Evolutionary conservation across 148 eudicot species (phyloP).

Genomic region (Rhododendron simsii): DNA sequence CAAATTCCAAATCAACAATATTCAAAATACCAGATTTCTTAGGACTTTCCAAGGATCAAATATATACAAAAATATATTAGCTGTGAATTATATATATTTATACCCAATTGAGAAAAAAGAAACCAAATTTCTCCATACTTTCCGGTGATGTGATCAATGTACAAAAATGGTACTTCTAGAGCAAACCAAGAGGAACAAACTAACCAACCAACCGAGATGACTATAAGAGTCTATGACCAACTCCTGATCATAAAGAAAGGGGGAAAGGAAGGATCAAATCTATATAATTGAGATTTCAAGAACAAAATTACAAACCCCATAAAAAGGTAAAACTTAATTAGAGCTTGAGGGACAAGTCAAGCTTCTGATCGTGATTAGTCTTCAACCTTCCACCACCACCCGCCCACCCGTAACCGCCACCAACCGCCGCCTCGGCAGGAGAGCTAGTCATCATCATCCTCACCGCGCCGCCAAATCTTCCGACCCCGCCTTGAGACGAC

Average conservation of each 20-base stretch:
- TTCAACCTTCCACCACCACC: conserved; percentile 24
- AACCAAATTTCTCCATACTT: neutral
- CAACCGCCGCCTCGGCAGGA: neutral
- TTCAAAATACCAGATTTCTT: neutral
- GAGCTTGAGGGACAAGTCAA: conserved; percentile 68
- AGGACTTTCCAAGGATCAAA: neutral
- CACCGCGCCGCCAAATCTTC: conserved; percentile 26
- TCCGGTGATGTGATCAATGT: neutral
- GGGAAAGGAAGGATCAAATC: conserved; percentile 1
- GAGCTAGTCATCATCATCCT: conserved; percentile 24
- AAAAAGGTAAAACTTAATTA: conserved; percentile 11
- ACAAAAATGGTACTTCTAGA: neutral
- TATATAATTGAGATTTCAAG: neutral
- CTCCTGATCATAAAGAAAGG: neutral
- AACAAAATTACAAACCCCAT: neutral
- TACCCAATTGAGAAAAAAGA: neutral
- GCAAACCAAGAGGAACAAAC: neutral
- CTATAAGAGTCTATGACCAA: neutral
- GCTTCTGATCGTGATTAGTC: conserved; percentile 42
- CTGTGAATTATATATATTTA: neutral
- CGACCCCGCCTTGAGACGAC: conserved; percentile 31
- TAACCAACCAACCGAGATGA: neutral
- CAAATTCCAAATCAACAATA: neutral
- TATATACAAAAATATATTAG: neutral
- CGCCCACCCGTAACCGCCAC: conserved; percentile 36